Evolutionary conservation across 2,329 filamentous ascomycete species (phyloP), one percentile per base, ranked within the genome.

Genomic region (Aspergillus hortae): DNA sequence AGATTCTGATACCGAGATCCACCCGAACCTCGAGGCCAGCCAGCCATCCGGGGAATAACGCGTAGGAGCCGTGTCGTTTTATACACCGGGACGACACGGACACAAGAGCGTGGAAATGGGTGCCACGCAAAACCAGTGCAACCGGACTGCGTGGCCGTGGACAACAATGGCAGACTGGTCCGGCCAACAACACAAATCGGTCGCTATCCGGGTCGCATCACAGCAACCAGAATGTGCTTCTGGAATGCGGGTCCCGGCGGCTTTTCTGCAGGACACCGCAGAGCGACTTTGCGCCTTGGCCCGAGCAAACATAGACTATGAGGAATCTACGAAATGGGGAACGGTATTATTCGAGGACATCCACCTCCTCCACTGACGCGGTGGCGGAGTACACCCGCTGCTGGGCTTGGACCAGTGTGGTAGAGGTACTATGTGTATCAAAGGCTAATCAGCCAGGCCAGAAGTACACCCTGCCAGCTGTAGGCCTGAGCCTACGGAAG

Each of bases 171-270:
- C 27, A 30, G 7, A 9, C 3, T 30, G 10, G 7, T 9, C 27
- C 6, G 27, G 7, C 7, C 27, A 38, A n/a, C 4, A 38, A 38
- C n/a, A 38, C 14, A 38, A 38, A 1, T 38, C 35, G 35, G 35
- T 6, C 27, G 27, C 27, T 30, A 30, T 30, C 40, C 40, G 15
- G n/a, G 40, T 17, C 15, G 19, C 19, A 49, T 46, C 56, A 52
- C 51, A 49, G 59, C 59, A 61, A 58, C 56, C 51, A 52, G 54
- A 48, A 57, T 56, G 55, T 23, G 19, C 38, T 50, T 53, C 44
- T 52, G 54, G 59, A 60, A 61, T 61, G 59, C 54, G 54, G 59
- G 52, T 45, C 53, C 25, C 32, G 27, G 32, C 47, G 36, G 23
- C 14, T 30, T 17, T 43, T 38, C 30, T 25, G 41, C 19, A 27